phyloP scores from a whole-genome alignment of 1,139 yeast genomes.

The Hansenula sp. region DNA sequence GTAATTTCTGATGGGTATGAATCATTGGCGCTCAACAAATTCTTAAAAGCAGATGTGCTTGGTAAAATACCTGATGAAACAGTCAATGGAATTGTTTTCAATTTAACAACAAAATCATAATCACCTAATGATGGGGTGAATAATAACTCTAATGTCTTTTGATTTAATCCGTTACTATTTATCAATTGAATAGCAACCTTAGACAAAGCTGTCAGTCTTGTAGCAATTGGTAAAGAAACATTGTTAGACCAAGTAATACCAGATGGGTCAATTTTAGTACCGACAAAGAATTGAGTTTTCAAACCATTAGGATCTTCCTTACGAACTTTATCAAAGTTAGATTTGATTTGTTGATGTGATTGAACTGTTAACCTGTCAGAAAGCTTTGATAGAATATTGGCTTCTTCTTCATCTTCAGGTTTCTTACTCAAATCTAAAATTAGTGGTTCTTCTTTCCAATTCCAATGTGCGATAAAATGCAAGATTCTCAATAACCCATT shows the following conservation, averaged over 20 bases:
- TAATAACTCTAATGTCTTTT: slow-evolving; percentile 47
- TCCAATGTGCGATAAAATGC: slow-evolving; percentile 76
- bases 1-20: slow-evolving; percentile 29
- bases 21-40: slow-evolving; percentile 38
- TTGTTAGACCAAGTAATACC: slow-evolving; percentile 82
- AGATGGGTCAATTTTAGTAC: slow-evolving; percentile 74
- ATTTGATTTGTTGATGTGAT: slow-evolving; percentile 58
- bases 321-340: slow-evolving; percentile 63
- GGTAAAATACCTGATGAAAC: slow-evolving; percentile 50
- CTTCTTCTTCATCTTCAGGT: slow-evolving; percentile 37
- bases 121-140: slow-evolving; percentile 82
- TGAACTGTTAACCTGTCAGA: slow-evolving; percentile 64
- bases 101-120: slow-evolving; percentile 71
- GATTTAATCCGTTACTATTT: slow-evolving; percentile 40
- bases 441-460: slow-evolving; percentile 88
- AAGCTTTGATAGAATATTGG: slow-evolving; percentile 33
- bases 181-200: slow-evolving; percentile 65
- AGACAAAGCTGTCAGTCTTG: slow-evolving; percentile 83
- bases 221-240: slow-evolving; percentile 72
- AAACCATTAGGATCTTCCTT: slow-evolving; percentile 77
- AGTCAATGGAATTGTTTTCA: slow-evolving; percentile 46
- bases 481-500: slow-evolving; percentile 79
- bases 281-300: slow-evolving; percentile 77
- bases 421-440: slow-evolving; percentile 67
- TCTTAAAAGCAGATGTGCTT: slow-evolving; percentile 54